Percentiles rank a stretch among this genome's conserved stretches.
Evolutionary conservation across 306 rosid genomes (phyloP).

Genomic region (Cucurbita ficifolia): DNA sequence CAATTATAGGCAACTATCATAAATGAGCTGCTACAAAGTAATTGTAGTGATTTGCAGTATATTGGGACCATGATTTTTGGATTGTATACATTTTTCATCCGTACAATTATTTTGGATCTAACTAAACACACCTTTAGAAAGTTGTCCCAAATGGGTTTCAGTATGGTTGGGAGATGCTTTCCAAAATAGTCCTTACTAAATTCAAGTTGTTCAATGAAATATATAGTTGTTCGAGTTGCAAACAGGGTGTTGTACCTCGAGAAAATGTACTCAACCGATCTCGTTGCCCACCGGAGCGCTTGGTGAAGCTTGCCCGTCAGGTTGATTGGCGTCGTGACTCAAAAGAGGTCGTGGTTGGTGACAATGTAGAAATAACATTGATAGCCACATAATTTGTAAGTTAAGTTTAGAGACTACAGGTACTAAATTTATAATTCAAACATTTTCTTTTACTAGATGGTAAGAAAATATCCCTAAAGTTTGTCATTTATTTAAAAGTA

Average conservation of each 20-base stretch:
- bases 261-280: slow-evolving; percentile 76
- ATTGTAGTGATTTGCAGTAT: background rate
- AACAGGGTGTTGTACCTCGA: slow-evolving; percentile 61
- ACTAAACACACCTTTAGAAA: background rate
- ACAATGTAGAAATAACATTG: slow-evolving; percentile 29
- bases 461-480: no score
- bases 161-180: background rate
- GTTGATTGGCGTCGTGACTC: slow-evolving; percentile 80
- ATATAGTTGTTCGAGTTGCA: slow-evolving; percentile 61
- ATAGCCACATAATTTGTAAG: no score
- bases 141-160: background rate
- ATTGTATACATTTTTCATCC: background rate
- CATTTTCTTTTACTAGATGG: no score
- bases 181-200: background rate
- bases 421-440: no score
- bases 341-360: slow-evolving; percentile 65
- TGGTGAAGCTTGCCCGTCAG: slow-evolving; percentile 76
- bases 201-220: slow-evolving; percentile 53
- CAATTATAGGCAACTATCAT: background rate
- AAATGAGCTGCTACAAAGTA: background rate
- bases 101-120: background rate
- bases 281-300: slow-evolving; percentile 83
- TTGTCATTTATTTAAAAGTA: no score
- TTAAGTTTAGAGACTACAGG: no score
- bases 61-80: background rate